phyloP scores from a whole-genome alignment of 768 basidiomycete species.

The Lanmaoa rubissima region DNA sequence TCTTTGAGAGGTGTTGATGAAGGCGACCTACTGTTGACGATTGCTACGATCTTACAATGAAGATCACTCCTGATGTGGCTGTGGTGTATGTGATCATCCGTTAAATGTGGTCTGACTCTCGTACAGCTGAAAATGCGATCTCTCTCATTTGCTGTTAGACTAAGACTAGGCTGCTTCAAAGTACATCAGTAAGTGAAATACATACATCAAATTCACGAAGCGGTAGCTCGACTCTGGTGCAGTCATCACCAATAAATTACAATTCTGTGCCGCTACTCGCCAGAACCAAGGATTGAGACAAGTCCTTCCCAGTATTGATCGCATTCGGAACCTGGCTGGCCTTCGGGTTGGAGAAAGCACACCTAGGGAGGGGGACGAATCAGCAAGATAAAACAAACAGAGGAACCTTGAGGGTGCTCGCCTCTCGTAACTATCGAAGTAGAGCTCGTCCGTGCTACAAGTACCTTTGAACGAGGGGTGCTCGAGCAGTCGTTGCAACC shows the following conservation, averaged over 20 bases:
- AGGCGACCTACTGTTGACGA: not conserved
- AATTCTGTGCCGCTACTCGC: not conserved
- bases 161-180: not conserved
- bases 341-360: slow-evolving; percentile 66
- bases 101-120: not conserved
- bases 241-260: not conserved
- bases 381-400: not conserved
- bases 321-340: too few relatives aligned
- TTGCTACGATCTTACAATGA: slow-evolving; percentile 1
- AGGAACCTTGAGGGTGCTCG: slow-evolving; percentile 19
- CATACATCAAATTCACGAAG: not conserved
- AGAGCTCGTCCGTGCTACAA: slow-evolving; percentile 64
- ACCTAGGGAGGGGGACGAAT: slow-evolving; percentile 39
- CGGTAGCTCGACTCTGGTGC: not conserved
- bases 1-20: slow-evolving; percentile 91
- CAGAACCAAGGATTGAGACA: slow-evolving; percentile 46
- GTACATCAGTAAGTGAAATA: not conserved
- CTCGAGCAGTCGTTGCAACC: slow-evolving; percentile 50
- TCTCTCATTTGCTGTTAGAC: too few relatives aligned
- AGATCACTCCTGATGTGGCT: not conserved
- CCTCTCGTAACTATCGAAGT: slow-evolving; percentile 74
- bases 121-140: not conserved
- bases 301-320: slow-evolving; percentile 42
- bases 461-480: slow-evolving; percentile 67
- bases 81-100: not conserved